These are phyloP conservation scores for Craterostigma plantagineum DNA, from an alignment of 257 asterid species.

Conservation along the genomic window DNA sequence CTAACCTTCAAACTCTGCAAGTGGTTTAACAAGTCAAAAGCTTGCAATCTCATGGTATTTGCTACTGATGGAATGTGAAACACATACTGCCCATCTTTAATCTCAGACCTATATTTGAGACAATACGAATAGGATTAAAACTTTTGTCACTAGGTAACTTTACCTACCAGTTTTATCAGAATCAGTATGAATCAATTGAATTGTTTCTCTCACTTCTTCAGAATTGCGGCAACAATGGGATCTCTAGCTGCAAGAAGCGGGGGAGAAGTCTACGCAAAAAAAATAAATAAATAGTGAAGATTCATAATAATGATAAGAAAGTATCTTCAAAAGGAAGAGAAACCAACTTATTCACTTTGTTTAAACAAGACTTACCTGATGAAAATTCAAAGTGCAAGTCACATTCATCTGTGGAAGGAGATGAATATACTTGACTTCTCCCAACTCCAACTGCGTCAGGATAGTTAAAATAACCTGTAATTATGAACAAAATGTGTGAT, in stretches of 20 bases:
- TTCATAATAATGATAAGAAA: background rate
- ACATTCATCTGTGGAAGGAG: conserved; percentile 74
- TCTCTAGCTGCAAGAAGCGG: conserved; percentile 51
- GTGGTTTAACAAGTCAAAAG: conserved; percentile 47
- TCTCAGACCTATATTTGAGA: conserved; percentile 48
- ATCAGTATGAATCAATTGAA: conserved; percentile 7
- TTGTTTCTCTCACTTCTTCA: conserved; percentile 58
- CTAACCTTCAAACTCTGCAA: conserved; percentile 62
- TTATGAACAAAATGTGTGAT: background rate
- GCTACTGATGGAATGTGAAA: conserved; percentile 70
- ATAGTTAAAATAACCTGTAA: conserved; percentile 76
- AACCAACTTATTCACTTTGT: background rate
- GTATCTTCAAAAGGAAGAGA: background rate
- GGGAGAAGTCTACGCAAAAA: conserved; percentile 60
- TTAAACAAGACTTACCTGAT: conserved; percentile 40
- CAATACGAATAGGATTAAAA: conserved; percentile 9
- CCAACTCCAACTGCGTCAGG: conserved; percentile 90
- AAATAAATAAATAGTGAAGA: conserved; percentile 12
- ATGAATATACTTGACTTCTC: conserved; percentile 53
- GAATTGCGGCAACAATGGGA: conserved; percentile 43
- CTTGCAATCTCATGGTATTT: conserved; percentile 36
- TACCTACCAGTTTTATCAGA: too few relatives aligned
- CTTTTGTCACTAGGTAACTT: too few relatives aligned
- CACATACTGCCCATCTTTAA: conserved; percentile 83
- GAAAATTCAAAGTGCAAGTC: conserved; percentile 75